These are phyloP conservation scores for Leishmania major DNA, from an alignment of 208 protist genomes.

Conservation along the genomic window DNA sequence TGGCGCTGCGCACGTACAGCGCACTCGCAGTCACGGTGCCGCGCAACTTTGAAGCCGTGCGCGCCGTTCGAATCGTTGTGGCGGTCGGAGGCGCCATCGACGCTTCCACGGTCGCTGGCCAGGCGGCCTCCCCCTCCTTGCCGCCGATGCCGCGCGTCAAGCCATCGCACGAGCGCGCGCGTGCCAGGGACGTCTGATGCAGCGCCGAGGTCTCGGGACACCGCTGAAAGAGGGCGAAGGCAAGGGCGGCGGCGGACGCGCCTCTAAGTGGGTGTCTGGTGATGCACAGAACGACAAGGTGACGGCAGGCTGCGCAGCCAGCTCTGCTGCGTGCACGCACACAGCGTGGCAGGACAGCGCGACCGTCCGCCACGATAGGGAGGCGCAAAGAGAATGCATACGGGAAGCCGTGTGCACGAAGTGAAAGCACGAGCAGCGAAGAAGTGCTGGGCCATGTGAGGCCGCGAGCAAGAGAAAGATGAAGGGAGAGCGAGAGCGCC, in stretches of 20 bases:
- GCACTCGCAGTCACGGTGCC: slow-evolving; percentile 38
- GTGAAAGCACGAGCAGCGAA: background rate
- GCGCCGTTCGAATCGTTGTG: slow-evolving; percentile 35
- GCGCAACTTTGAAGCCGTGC: slow-evolving; percentile 62
- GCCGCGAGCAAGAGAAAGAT: background rate
- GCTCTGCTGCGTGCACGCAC: background rate
- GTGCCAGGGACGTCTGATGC: background rate
- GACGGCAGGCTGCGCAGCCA: background rate
- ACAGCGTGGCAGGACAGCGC: background rate
- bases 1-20: slow-evolving; percentile 42
- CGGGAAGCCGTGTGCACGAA: background rate
- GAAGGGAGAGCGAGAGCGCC: background rate
- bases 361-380: background rate
- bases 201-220: background rate
- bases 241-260: background rate
- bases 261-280: background rate
- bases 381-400: background rate
- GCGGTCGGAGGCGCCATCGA: slow-evolving; percentile 48
- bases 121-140: slow-evolving; percentile 29
- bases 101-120: slow-evolving; percentile 29
- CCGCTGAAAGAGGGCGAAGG: background rate
- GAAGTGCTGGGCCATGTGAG: background rate
- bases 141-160: slow-evolving; percentile 32
- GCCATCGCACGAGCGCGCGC: too few relatives aligned
- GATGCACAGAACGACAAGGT: background rate